phyloP scores from a whole-genome alignment of 2,329 filamentous ascomycete species.

The Pseudogymnoascus sp. region DNA sequence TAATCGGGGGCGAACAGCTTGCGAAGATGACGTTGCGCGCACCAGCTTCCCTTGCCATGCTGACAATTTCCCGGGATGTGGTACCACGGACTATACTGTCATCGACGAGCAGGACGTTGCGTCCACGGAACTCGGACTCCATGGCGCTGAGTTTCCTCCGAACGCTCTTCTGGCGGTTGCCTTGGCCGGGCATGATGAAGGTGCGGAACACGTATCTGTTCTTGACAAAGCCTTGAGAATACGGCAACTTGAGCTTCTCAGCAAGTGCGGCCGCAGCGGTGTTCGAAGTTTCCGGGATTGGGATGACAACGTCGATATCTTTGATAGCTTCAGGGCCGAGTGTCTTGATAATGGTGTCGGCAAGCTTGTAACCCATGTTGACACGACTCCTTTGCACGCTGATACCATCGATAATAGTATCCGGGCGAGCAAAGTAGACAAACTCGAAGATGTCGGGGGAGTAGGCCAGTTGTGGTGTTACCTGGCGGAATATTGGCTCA shows the following conservation, averaged over 20 bases:
- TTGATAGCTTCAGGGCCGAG: conserved; percentile 63
- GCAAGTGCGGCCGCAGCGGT: conserved; percentile 72
- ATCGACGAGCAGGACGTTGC: conserved; percentile 77
- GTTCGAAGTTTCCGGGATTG: conserved; percentile 76
- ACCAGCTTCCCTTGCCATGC: conserved; percentile 77
- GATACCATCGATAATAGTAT: conserved; percentile 79
- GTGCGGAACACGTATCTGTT: conserved; percentile 85
- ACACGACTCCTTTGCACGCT: conserved; percentile 77
- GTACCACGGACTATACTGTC: conserved; percentile 86
- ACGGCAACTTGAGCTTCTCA: conserved; percentile 67
- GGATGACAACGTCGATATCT: conserved; percentile 78
- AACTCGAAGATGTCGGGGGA: conserved; percentile 83
- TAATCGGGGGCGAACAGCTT: conserved; percentile 75
- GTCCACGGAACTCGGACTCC: conserved; percentile 72
- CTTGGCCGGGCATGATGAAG: conserved; percentile 81
- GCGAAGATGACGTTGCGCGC: conserved; percentile 78
- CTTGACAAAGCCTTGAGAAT: conserved; percentile 78
- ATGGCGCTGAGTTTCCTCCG: conserved; percentile 86
- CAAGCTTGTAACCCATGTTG: conserved; percentile 79
- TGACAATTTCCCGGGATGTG: conserved; percentile 70
- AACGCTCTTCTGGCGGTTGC: conserved; percentile 73
- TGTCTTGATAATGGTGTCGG: conserved; percentile 59
- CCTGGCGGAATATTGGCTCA: conserved; percentile 66
- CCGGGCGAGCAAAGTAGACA: conserved; percentile 79
- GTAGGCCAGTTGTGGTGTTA: conserved; percentile 61